Evolutionary conservation across 352 stramenopile species (phyloP).

Genomic region (Pythium biforme): DNA sequence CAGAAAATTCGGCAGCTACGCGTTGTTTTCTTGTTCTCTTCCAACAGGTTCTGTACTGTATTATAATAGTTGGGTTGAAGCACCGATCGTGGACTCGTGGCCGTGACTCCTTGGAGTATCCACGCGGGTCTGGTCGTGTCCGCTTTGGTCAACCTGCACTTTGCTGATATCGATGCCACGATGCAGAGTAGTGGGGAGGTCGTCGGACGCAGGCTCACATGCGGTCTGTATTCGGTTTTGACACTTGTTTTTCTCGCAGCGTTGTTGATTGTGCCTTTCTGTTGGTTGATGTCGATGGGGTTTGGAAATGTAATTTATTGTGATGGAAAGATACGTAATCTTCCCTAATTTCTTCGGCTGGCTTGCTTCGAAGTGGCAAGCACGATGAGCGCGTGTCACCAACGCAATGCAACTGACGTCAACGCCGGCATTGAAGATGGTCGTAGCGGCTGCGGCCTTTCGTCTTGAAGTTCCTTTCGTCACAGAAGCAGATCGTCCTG

Average conservation of each 20-base stretch:
- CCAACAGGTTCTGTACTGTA: too few relatives aligned
- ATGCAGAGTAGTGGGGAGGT: too few relatives aligned
- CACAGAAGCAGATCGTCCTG: neutral
- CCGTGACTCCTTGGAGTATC: too few relatives aligned
- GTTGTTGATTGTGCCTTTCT: neutral
- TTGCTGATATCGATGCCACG: too few relatives aligned
- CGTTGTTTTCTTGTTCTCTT: too few relatives aligned
- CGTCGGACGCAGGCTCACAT: too few relatives aligned
- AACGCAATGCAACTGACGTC: conserved; percentile 24
- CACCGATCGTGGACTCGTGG: too few relatives aligned
- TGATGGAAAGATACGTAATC: conserved; percentile 15
- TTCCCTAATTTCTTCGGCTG: conserved; percentile 5
- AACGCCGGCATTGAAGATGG: conserved; percentile 19
- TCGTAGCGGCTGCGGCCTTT: neutral
- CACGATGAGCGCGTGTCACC: conserved; percentile 20
- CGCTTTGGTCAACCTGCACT: too few relatives aligned
- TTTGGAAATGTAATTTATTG: conserved; percentile 4
- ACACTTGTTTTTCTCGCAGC: neutral
- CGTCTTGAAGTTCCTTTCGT: neutral
- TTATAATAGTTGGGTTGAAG: too few relatives aligned
- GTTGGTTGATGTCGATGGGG: neutral
- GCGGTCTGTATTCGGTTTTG: neutral
- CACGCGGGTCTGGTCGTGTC: too few relatives aligned
- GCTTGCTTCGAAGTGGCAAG: conserved; percentile 1
- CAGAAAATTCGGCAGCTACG: too few relatives aligned